A percentile compares a stretch with the other conserved stretches of the same genome.
Evolutionary conservation across 768 basidiomycete genomes (phyloP).

Genomic region (Saitozyma podzolica): DNA sequence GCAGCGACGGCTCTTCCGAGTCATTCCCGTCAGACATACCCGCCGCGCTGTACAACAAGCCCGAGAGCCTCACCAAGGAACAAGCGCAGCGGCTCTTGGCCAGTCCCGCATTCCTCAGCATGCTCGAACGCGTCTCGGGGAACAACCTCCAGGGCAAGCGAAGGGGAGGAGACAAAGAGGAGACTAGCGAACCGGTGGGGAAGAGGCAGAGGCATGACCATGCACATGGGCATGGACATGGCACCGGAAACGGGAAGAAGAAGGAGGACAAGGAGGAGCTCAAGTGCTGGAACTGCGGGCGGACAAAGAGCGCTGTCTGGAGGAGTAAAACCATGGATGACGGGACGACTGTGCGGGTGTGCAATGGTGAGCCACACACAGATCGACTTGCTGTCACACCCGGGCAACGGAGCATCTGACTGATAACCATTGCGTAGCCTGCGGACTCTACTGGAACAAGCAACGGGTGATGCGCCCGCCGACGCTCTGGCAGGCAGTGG

Average conservation of each 20-base stretch:
- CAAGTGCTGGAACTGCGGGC: conserved; percentile 48
- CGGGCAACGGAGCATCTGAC: not conserved
- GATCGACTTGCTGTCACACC: conserved; percentile 10
- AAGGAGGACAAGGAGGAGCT: conserved; percentile 1
- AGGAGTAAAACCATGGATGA: conserved; percentile 42
- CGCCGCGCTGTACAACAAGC: conserved; percentile 32
- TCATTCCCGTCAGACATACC: conserved; percentile 35
- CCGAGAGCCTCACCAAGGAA: conserved; percentile 36
- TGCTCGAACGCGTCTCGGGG: conserved; percentile 37
- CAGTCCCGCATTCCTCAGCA: conserved; percentile 35
- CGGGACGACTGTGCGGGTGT: conserved; percentile 39
- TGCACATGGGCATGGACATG: conserved; percentile 4
- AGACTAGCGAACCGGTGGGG: conserved; percentile 1
- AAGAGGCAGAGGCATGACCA: conserved; percentile 12
- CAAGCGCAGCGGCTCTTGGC: conserved; percentile 40
- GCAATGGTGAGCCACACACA: conserved; percentile 36
- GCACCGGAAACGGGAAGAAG: not conserved
- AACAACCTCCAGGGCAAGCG: not conserved
- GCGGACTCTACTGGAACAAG: conserved; percentile 51
- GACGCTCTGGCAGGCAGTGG: conserved; percentile 43
- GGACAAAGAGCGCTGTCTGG: conserved; percentile 48
- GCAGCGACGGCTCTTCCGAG: conserved; percentile 2
- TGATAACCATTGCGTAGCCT: conserved; percentile 28
- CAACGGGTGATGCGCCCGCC: conserved; percentile 45
- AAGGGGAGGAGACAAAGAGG: conserved; percentile 4